phyloP scores from a whole-genome alignment of 1,284 basidiomycete species.

The Cutaneotrichosporon sp. region DNA sequence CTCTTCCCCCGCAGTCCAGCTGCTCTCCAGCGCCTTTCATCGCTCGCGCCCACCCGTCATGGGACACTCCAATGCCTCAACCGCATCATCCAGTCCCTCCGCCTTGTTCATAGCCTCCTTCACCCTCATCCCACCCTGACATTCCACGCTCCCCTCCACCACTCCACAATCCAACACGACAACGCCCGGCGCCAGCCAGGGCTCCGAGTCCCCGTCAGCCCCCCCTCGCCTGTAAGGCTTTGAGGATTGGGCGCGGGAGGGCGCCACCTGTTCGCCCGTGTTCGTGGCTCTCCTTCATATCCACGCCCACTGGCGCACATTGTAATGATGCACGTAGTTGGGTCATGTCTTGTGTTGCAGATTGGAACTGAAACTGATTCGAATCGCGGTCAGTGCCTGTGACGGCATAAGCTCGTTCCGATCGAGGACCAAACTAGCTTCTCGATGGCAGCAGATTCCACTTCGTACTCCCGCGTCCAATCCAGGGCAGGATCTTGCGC shows the following conservation, averaged over 20 bases:
- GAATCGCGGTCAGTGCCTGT: neutral
- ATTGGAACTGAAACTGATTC: neutral
- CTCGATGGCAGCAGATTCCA: no score
- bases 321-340: slow-evolving; percentile 7
- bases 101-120: slow-evolving; percentile 1
- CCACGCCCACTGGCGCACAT: slow-evolving; percentile 2
- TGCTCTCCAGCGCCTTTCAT: neutral
- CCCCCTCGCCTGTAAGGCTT: slow-evolving; percentile 16
- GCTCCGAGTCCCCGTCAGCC: slow-evolving; percentile 31
- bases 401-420: neutral
- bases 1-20: neutral
- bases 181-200: slow-evolving; percentile 17
- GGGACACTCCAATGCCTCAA: neutral
- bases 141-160: slow-evolving; percentile 1
- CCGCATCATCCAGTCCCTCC: neutral
- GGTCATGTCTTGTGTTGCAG: neutral
- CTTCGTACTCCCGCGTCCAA: no score
- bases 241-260: slow-evolving; percentile 39
- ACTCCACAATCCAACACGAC: slow-evolving; percentile 7
- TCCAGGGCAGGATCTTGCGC: no score
- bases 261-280: slow-evolving; percentile 22
- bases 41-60: neutral
- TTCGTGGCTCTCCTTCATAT: slow-evolving; percentile 1
- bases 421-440: no score
- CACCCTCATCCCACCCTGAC: slow-evolving; percentile 3